Conservation (phyloP, 345 rosid species). For the Clausena lansium region DNA sequence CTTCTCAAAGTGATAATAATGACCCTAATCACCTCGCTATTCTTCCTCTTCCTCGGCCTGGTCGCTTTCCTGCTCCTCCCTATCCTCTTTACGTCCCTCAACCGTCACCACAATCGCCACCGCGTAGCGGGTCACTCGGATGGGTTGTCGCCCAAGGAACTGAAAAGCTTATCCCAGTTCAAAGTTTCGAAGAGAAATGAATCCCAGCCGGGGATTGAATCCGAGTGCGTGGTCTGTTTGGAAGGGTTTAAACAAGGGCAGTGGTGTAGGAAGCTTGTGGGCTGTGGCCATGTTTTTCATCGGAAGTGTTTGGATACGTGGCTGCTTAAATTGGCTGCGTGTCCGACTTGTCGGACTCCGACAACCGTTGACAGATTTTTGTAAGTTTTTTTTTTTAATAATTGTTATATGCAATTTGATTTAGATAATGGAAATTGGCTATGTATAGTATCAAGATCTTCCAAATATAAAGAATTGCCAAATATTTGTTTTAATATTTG, state of each 20-base stretch:
- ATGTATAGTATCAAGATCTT: not conserved
- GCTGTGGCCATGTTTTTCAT: constrained; percentile 82
- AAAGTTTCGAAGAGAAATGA: constrained; percentile 28
- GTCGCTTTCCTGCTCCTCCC: constrained; percentile 53
- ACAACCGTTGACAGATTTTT: constrained; percentile 32
- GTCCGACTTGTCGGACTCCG: constrained; percentile 66
- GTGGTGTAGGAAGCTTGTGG: constrained; percentile 71
- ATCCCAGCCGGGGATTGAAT: constrained; percentile 19
- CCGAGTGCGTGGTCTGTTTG: constrained; percentile 72
- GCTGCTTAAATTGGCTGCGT: constrained; percentile 66
- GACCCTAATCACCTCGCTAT: constrained; percentile 56
- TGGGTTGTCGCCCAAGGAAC: constrained; percentile 47
- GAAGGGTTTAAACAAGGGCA: constrained; percentile 72
- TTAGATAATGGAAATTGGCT: not conserved
- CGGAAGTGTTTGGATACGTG: constrained; percentile 76
- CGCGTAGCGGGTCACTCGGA: constrained; percentile 21
- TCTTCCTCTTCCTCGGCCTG: constrained; percentile 59
- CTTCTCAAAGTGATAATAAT: constrained; percentile 65
- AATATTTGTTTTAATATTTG: too few species aligned
- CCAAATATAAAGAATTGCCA: not conserved
- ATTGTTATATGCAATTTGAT: not conserved
- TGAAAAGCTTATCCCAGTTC: constrained; percentile 65
- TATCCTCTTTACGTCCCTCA: constrained; percentile 49
- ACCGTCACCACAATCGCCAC: constrained; percentile 34
- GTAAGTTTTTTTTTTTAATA: constrained; percentile 18